Evolutionary conservation across 2,329 filamentous ascomycete species (phyloP), one percentile per base, ranked within the genome.

Genomic region (Exophiala sp.): DNA sequence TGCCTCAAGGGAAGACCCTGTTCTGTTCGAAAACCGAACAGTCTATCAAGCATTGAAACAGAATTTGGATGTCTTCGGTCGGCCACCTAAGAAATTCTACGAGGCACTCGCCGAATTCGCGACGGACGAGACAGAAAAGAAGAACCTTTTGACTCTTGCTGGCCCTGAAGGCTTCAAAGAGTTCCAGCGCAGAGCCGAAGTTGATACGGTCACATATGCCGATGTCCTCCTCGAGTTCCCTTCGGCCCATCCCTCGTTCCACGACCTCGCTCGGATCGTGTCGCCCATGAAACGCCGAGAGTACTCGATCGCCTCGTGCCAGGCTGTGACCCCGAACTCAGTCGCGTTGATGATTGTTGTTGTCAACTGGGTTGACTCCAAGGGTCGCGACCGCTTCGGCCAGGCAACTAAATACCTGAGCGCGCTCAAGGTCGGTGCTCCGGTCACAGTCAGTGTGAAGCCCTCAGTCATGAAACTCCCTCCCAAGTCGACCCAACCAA

Each of bases 381-480:
- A 81, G 63, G 91, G 91, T 64, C 88, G 90, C 65, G 85, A 86
- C 62, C 89, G 93, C 61, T 91, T 88, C 66, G 93, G 93, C 46
- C 89, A 96, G 68, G 91, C 93, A 6, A 96, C 91, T 9, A 85
- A 85, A 59, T 98, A 94, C 75, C 82, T 98, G 58, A 85, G 84
- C 69, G 68, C 74, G 22, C 83, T 98, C 29, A 77, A 78, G 10
- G 74, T 87, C 10, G 93, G 93, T 44, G 74, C 86, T 30, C 75
- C 84, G 27, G 82, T 98, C 57, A 95, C 90, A 2, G 93, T 88
- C 51, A 95, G 87, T 27, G 89, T 98, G 68, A 98, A 98, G 76
- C 88, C 93, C 0, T 96, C 89, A 19, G 93, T 97, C 59, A 98
- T 98, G 93, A 98, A 97, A 74, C 80, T 98, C n/a, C 93, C 93